phyloP scores from a whole-genome alignment of 73 alveolate species.

The Uronychia setigera region DNA sequence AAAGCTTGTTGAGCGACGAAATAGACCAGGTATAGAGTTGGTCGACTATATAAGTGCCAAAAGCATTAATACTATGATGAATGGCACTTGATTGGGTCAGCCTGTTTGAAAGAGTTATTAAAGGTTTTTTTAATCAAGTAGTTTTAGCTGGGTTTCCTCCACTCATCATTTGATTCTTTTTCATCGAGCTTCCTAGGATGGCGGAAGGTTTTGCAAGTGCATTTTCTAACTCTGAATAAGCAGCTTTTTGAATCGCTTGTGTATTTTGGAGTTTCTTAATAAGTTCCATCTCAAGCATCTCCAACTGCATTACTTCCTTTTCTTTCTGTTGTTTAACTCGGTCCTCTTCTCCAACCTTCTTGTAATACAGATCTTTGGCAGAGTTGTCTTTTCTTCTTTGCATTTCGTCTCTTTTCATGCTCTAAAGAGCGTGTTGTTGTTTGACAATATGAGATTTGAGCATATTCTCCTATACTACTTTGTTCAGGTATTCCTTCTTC shows the following conservation, averaged over 20 bases:
- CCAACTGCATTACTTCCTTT: constrained; percentile 70
- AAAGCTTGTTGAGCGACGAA: not conserved
- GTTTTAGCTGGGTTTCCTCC: not conserved
- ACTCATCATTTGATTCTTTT: not conserved
- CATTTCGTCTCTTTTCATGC: constrained; percentile 40
- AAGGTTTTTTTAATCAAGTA: not conserved
- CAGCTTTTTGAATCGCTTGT: constrained; percentile 75
- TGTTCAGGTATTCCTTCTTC: constrained; percentile 22
- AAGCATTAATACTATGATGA: no score
- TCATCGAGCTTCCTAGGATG: not conserved
- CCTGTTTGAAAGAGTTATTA: not conserved
- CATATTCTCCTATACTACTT: constrained; percentile 33
- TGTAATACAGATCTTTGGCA: constrained; percentile 12
- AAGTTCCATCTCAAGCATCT: constrained; percentile 41
- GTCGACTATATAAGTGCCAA: no score
- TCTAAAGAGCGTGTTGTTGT: constrained; percentile 18
- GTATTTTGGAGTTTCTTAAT: constrained; percentile 73
- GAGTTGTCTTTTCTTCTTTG: constrained; percentile 1
- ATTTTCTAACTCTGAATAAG: constrained; percentile 71
- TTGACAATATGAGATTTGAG: constrained; percentile 16
- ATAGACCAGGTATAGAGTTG: not conserved
- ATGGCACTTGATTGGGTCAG: no score
- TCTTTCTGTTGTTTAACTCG: constrained; percentile 26
- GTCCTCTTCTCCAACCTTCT: constrained; percentile 44
- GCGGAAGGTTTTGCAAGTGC: constrained; percentile 42